Evolutionary conservation across 2,329 filamentous ascomycete genomes (phyloP).

Genomic region (Aspergillus transmontanensis): DNA sequence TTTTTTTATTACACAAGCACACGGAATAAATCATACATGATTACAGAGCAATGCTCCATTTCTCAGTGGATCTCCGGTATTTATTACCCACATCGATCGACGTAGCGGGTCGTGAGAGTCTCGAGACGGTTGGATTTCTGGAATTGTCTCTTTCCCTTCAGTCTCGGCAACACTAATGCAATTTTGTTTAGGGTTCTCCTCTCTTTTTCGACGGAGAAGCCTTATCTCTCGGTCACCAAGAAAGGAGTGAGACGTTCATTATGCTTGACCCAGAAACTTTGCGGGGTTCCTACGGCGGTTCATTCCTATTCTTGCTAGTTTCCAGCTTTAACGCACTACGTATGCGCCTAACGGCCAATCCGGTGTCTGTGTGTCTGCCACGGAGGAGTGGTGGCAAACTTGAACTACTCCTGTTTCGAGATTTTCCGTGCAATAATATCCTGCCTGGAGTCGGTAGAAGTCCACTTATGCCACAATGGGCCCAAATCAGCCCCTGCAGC

Average conservation of each 20-base stretch:
- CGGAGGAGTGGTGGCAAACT: background rate
- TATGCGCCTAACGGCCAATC: background rate
- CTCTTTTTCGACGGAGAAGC: slow-evolving; percentile 1
- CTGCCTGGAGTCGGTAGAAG: background rate
- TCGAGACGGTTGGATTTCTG: slow-evolving; percentile 7
- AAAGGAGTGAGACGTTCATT: slow-evolving; percentile 22
- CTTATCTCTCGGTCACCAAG: slow-evolving; percentile 15
- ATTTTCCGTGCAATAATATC: background rate
- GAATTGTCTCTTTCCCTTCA: background rate
- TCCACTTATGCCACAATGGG: slow-evolving; percentile 4
- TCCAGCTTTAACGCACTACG: background rate
- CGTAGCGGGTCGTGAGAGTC: background rate
- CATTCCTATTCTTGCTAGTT: background rate
- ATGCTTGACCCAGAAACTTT: background rate
- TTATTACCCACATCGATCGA: slow-evolving; percentile 7
- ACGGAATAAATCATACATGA: background rate
- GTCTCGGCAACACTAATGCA: slow-evolving; percentile 7
- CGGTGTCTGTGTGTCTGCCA: background rate
- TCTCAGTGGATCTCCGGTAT: slow-evolving; percentile 3
- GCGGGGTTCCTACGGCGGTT: background rate
- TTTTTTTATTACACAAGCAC: background rate
- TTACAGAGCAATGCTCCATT: slow-evolving; percentile 1
- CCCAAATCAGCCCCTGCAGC: slow-evolving; percentile 7
- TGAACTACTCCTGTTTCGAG: slow-evolving; percentile 4
- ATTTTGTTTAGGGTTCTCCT: background rate